phyloP scores from a whole-genome alignment of 2,329 filamentous ascomycete species.

The Furcasterigmium sp. region DNA sequence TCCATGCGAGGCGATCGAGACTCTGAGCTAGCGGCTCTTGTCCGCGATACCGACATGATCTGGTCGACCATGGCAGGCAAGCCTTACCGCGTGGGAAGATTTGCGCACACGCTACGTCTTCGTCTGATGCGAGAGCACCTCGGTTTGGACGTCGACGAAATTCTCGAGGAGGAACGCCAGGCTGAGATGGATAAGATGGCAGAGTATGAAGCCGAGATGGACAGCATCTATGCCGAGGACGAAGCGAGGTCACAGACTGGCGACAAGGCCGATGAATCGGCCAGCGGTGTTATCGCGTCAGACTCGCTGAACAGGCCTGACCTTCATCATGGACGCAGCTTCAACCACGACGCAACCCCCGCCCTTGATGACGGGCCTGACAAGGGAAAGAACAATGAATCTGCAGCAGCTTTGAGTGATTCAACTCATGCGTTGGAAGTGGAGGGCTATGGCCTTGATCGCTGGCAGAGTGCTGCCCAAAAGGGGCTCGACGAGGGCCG shows the following conservation, averaged over 20 bases:
- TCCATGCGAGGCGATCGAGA: conserved; percentile 91
- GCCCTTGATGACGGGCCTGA: neutral
- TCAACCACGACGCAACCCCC: conserved; percentile 66
- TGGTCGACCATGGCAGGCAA: conserved; percentile 86
- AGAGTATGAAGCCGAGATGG: conserved; percentile 54
- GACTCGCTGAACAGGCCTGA: neutral
- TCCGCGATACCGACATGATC: conserved; percentile 90
- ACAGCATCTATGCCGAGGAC: conserved; percentile 54
- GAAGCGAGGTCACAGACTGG: neutral
- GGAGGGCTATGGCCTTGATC: conserved; percentile 70
- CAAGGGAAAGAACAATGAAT: conserved; percentile 25
- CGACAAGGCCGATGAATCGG: too few species aligned
- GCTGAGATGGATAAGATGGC: conserved; percentile 57
- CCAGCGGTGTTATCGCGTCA: neutral
- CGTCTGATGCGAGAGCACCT: conserved; percentile 95
- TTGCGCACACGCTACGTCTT: conserved; percentile 87
- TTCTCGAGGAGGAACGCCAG: conserved; percentile 72
- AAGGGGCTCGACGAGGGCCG: conserved; percentile 58
- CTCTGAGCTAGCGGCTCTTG: conserved; percentile 84
- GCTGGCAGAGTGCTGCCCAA: conserved; percentile 62
- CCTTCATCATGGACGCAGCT: conserved; percentile 39
- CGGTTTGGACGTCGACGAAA: conserved; percentile 89
- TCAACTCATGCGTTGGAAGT: conserved; percentile 67
- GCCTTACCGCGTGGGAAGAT: conserved; percentile 85
- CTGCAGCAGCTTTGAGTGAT: conserved; percentile 45